Evolutionary conservation across 108 stramenopile genomes (phyloP), one percentile per base, ranked within the genome.

Genomic region (Cyclotella kingstonii): DNA sequence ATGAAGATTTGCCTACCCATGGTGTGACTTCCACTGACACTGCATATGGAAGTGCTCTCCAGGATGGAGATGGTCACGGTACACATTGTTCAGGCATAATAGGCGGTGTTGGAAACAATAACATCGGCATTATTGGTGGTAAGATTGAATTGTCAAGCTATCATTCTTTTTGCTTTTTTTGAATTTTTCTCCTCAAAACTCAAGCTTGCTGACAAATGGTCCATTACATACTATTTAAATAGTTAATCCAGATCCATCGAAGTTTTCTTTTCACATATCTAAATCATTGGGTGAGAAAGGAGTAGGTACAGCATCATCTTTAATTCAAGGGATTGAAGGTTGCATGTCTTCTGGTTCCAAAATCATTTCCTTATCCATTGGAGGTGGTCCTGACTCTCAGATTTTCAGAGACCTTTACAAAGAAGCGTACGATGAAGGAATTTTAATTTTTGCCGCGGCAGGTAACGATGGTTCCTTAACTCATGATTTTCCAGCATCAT

Each of bases 71-170:
- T 40, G 75, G 71, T 40, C 79, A 80, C 45, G 86, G 86, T 2
- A 87, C 81, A 12, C 87, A 88, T 46, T 73, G 77, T 19, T 63
- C 84, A 1, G 87, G 87, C 12, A 83, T 83, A 28, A 83, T 88
- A 52, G 82, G 67, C 11, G 77, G 75, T 9, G 50, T 63, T 44
- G 79, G 79, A 9, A 52, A 54, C 31, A 88, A 85, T 57, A 57
- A 61, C 17, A 4, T 59, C 1, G 87, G 87, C 9, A 66, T 84
- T 29, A 73, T 82, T 17, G 82, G 85, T 2, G 73, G 63, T 64
- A 14, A 64, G 63, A 30, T 1, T n/a, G n/a, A n/a, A n/a, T n/a
- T n/a, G n/a, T n/a, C n/a, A n/a, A n/a, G n/a, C n/a, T n/a, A n/a
- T n/a, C n/a, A n/a, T n/a, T n/a, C n/a, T 15, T 28, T 26, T 21